phyloP scores from a whole-genome alignment of 1,284 basidiomycete species.

The Stereum hirsutum region DNA sequence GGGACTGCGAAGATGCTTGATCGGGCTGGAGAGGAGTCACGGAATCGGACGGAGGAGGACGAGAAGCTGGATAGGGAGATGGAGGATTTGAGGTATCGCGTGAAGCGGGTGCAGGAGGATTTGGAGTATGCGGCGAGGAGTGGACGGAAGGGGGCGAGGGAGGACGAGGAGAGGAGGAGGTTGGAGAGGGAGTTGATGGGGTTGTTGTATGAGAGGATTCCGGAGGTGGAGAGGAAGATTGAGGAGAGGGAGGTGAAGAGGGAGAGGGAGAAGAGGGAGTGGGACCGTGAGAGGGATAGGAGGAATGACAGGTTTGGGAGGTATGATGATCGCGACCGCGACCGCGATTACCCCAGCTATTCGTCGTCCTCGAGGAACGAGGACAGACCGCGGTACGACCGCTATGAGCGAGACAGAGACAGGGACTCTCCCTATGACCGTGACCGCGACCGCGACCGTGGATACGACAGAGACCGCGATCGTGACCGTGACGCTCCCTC shows the following conservation, averaged over 20 bases:
- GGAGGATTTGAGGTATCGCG: conserved; percentile 80
- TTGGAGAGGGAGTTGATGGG: conserved; percentile 85
- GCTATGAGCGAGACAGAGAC: conserved; percentile 27
- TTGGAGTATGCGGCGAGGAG: conserved; percentile 82
- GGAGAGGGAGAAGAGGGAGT: conserved; percentile 72
- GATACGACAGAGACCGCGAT: conserved; percentile 22
- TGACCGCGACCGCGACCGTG: conserved; percentile 19
- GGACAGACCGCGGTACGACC: conserved; percentile 17
- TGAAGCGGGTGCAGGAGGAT: conserved; percentile 88
- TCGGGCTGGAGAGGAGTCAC: conserved; percentile 52
- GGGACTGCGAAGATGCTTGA: conserved; percentile 83
- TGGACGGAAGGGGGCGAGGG: conserved; percentile 67
- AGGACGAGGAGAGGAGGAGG: conserved; percentile 81
- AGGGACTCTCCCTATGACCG: conserved; percentile 17
- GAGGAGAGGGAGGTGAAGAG: conserved; percentile 73
- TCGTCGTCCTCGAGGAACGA: conserved; percentile 14
- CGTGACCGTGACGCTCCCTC: conserved; percentile 33
- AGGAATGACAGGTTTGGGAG: conserved; percentile 78
- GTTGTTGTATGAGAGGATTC: conserved; percentile 88
- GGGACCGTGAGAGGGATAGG: conserved; percentile 74
- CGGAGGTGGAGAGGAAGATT: conserved; percentile 83
- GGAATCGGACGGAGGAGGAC: conserved; percentile 64
- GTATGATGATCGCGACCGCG: conserved; percentile 39
- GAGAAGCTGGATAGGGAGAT: conserved; percentile 87
- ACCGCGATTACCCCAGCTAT: conserved; percentile 28